Evolutionary conservation across 2,329 filamentous ascomycete genomes (phyloP), one percentile per base, ranked within the genome.

Genomic region (Leptographium lundbergii): DNA sequence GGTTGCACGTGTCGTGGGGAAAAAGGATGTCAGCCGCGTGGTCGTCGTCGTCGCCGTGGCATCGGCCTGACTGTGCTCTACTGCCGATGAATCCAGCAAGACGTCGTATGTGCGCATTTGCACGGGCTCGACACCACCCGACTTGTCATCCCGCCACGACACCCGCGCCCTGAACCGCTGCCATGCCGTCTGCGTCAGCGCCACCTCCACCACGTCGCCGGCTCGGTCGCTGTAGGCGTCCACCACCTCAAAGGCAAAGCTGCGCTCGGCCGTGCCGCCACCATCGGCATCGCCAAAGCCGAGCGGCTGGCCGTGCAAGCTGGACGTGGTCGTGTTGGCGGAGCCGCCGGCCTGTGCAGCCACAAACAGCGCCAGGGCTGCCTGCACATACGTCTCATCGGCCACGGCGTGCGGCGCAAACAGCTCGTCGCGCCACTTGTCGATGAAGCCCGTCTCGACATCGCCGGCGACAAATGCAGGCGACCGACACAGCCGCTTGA

Each of bases 371-470:
- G 86, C 89, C 11, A 99, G 77, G 0, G 91, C 91, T 10, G 91
- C 91, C 75, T 99, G 94, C 0, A 87, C 85, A 64, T 91, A 89
- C 2, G 91, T 82, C 72, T 96, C 91, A 51, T 86, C 79, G 24
- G 81, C 76, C 39, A 87, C 79, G 0, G 71, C 69, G 14, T 81
- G 72, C 0, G 81, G 79, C 25, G 77, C 76, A 69, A 97, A 97
- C 1, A 99, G 80, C 64, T 91, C 87, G 13, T 84, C 80, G 61
- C 82, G 81, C 74, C 95, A 87, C 71, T 95, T 96, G 58, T 91
- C 86, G 64, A 99, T 97, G 69, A 96, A 99, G 1, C 92, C 92
- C 0, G 94, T 99, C 72, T 99, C 92, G 17, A 99, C 91, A 24
- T 94, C 84, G 10, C 92, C 94, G 13, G 81, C 81, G 59, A 95